Conservation (phyloP, 306 rosid genomes). For the Psophocarpus tetragonolobus region DNA sequence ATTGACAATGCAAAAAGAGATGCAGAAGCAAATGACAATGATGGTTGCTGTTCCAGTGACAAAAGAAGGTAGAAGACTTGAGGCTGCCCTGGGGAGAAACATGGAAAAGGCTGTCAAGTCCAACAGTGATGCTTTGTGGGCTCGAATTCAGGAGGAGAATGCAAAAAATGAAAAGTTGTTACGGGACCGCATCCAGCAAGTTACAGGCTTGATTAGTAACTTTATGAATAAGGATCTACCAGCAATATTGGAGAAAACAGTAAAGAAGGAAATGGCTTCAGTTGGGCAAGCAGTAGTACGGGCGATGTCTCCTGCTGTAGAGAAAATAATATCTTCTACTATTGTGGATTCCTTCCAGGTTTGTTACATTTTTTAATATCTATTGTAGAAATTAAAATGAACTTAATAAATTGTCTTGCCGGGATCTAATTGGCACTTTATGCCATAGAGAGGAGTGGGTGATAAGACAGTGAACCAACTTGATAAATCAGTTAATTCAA, state of each 20-base stretch:
- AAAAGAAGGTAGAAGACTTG: slow-evolving; percentile 92
- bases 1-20: slow-evolving; percentile 74
- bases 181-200: slow-evolving; percentile 71
- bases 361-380: slow-evolving; percentile 30
- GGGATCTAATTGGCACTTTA: slow-evolving; percentile 48
- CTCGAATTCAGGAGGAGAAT: slow-evolving; percentile 88
- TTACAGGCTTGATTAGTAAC: slow-evolving; percentile 57
- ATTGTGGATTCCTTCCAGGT: slow-evolving; percentile 94
- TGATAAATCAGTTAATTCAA: slow-evolving; percentile 83
- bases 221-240: slow-evolving; percentile 78
- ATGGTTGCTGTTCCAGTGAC: slow-evolving; percentile 72
- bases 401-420: slow-evolving; percentile 27
- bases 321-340: slow-evolving; percentile 77
- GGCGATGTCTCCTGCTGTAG: slow-evolving; percentile 72
- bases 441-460: slow-evolving; percentile 88
- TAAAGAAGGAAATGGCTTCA: slow-evolving; percentile 88
- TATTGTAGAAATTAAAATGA: slow-evolving; percentile 21
- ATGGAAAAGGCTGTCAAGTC: slow-evolving; percentile 82
- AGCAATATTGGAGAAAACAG: slow-evolving; percentile 69
- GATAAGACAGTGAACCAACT: slow-evolving; percentile 95
- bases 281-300: slow-evolving; percentile 82
- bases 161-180: slow-evolving; percentile 73
- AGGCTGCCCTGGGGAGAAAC: slow-evolving; percentile 74
- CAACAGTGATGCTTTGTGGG: slow-evolving; percentile 82
- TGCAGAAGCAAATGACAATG: slow-evolving; percentile 87